Evolutionary conservation across 1,139 yeast species (phyloP).

Genomic region (Sugiyamaella paludigena): DNA sequence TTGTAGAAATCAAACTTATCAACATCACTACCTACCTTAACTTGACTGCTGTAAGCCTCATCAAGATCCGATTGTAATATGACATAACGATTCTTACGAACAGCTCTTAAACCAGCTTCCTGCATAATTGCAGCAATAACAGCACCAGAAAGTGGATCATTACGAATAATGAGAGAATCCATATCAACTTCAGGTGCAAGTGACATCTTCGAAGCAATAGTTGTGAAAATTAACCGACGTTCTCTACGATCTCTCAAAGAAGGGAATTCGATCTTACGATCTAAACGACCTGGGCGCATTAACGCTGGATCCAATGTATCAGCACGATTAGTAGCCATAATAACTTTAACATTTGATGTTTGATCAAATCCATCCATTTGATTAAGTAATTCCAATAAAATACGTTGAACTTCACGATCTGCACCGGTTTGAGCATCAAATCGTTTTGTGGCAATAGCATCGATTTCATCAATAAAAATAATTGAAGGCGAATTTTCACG

Average conservation of each 20-base stretch:
- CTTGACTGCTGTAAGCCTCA: constrained; percentile 96
- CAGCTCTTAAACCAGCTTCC: constrained; percentile 98
- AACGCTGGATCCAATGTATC: constrained; percentile 97
- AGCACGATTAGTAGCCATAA: constrained; percentile 99
- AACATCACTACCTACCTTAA: constrained; percentile 90
- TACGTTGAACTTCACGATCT: constrained; percentile 98
- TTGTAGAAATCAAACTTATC: constrained; percentile 98
- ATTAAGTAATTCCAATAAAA: constrained; percentile 87
- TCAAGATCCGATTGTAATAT: constrained; percentile 93
- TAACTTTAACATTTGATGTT: constrained; percentile 90
- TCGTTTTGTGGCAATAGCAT: constrained; percentile 98
- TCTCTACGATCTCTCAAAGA: constrained; percentile 94
- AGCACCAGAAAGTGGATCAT: constrained; percentile 97
- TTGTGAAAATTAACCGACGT: constrained; percentile 91
- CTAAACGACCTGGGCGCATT: constrained; percentile 96
- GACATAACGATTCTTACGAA: constrained; percentile 94
- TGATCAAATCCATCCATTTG: constrained; percentile 99
- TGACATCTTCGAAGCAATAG: constrained; percentile 97
- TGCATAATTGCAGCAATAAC: constrained; percentile 99
- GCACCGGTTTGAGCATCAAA: constrained; percentile 99
- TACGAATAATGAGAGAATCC: constrained; percentile 90
- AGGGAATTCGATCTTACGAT: constrained; percentile 97
- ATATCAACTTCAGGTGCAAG: constrained; percentile 96
- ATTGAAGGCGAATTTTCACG: constrained; percentile 96
- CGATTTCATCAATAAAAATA: constrained; percentile 96